These are phyloP conservation scores for Phytophthora citrophthora DNA, from an alignment of 352 stramenopile genomes.

Conservation along the genomic window DNA sequence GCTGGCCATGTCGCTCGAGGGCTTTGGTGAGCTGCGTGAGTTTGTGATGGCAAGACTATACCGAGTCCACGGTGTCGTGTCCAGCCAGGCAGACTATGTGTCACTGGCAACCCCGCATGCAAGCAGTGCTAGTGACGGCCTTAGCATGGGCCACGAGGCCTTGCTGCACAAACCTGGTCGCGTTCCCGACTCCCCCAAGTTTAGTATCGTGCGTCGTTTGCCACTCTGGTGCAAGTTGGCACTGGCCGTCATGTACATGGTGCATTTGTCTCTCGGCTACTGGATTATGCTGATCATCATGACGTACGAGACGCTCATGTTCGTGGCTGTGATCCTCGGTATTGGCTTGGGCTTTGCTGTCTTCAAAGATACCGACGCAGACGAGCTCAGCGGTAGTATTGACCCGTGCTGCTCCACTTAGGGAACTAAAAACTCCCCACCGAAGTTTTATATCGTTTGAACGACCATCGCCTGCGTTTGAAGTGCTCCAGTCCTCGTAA, in stretches of 20 bases:
- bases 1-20: conserved; percentile 73
- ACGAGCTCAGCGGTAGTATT: conserved; percentile 70
- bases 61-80: conserved; percentile 58
- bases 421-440: no score
- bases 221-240: conserved; percentile 61
- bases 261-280: conserved; percentile 78
- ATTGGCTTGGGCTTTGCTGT: conserved; percentile 76
- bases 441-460: no score
- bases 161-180: conserved; percentile 33
- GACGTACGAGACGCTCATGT: conserved; percentile 87
- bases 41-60: conserved; percentile 53
- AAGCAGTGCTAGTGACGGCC: conserved; percentile 15
- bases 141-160: conserved; percentile 13
- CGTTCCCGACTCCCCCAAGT: conserved; percentile 26
- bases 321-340: conserved; percentile 76
- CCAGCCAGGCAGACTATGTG: conserved; percentile 65
- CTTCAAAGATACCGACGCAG: conserved; percentile 85
- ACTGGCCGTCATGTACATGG: conserved; percentile 79
- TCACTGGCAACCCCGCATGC: conserved; percentile 47
- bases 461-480: no score
- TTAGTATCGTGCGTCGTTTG: conserved; percentile 64
- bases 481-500: no score
- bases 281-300: conserved; percentile 89
- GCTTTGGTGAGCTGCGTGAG: conserved; percentile 64
- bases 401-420: conserved; percentile 84